Evolutionary conservation across 2,329 filamentous ascomycete species (phyloP), one percentile per base, ranked within the genome.

Genomic region (Chaetomium sp.): DNA sequence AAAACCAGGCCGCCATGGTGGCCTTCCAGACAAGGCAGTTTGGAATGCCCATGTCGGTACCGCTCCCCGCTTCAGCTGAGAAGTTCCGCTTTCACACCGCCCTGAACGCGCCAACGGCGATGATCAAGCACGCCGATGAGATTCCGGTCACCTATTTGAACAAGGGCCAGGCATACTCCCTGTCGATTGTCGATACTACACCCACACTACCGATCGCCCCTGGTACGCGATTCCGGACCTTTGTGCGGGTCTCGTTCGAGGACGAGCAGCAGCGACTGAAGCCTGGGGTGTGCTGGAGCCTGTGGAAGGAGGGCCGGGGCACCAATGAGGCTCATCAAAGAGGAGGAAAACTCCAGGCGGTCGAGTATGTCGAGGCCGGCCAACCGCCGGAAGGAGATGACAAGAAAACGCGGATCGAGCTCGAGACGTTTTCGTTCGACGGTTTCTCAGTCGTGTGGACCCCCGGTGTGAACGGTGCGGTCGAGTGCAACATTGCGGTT

Each of bases 61-160:
- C 71, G 1, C 69, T 84, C 37, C 80, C 81, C 5, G 65, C 77
- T 1, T 77, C 77, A 0, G 80, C 78, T 8, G 85, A 88, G 65
- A 87, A 86, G 67, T 96, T 96, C 68, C 89, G 94, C 42, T 97
- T 89, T 68, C 88, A 94, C 68, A 87, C 89, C 50, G 94, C 89
- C 0, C 74, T 99, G 46, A 95, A 95, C 69, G 92, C 94, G 1
- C 91, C 92, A 3, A 99, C 94, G 0, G 94, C 94, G 6, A 99
- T 97, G 94, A 87, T 95, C 67, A 95, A 88, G 70, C 85, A 91
- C 59, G 73, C 84, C 1, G 88, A 95, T 58, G 92, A 97, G 69
- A 95, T 97, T 32, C 94, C 94, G 0, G 84, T 97, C n/a, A 96
- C 92, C 0, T 99, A 99, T 68, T 80, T 99, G 14, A 99, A 99